A percentile compares a stretch with the other conserved stretches of the same genome.
phyloP scores from a whole-genome alignment of 1,284 basidiomycete species.

The Melampsora occidentalis region DNA sequence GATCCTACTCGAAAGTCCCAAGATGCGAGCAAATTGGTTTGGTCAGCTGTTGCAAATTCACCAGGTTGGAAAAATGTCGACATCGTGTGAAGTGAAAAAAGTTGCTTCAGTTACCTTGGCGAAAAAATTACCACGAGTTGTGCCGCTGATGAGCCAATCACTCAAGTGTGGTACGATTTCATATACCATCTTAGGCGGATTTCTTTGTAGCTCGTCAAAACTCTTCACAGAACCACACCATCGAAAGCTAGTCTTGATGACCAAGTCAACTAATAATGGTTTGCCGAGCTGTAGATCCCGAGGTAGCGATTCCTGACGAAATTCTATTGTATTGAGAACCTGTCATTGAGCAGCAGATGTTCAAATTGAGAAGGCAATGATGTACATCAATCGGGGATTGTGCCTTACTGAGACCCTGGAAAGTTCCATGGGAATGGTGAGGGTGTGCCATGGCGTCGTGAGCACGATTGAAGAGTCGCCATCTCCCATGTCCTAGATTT shows the following conservation, averaged over 20 bases:
- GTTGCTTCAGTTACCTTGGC: conserved; percentile 7
- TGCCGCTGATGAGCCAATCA: conserved; percentile 28
- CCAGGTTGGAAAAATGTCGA: background rate
- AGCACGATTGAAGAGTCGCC: background rate
- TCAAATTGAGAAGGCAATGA: background rate
- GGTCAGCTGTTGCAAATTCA: background rate
- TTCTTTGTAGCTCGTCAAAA: no score
- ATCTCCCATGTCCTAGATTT: background rate
- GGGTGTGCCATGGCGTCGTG: conserved; percentile 2
- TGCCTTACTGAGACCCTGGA: background rate
- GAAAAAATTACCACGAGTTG: conserved; percentile 16
- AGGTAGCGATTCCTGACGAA: conserved; percentile 1
- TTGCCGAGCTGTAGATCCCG: conserved; percentile 8
- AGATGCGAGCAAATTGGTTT: background rate
- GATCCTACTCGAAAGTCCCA: background rate
- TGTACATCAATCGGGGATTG: background rate
- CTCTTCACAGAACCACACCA: background rate
- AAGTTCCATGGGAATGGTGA: conserved; percentile 9
- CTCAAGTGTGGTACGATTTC: background rate
- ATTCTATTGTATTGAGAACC: conserved; percentile 11
- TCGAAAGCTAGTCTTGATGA: conserved; percentile 20
- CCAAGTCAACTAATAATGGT: conserved; percentile 15
- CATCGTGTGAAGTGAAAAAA: background rate
- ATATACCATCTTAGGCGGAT: conserved; percentile 16
- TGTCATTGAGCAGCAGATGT: conserved; percentile 15